Evolutionary conservation across 306 rosid genomes (phyloP).

Genomic region (Carpinus viminea): DNA sequence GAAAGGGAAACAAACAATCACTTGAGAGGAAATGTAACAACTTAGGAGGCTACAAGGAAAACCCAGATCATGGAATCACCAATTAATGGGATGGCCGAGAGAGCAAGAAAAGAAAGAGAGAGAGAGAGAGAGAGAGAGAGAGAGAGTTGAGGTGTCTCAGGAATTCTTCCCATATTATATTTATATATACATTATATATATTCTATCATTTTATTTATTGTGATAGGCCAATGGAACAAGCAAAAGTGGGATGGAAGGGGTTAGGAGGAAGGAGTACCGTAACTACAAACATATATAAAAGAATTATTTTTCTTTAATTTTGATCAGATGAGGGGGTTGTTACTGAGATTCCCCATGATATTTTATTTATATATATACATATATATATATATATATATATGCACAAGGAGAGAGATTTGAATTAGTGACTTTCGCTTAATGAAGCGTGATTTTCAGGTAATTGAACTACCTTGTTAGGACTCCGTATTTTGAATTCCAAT

Average conservation of each 20-base stretch:
- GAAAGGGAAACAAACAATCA: not conserved
- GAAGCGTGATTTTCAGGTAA: too few relatives aligned
- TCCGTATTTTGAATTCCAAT: too few relatives aligned
- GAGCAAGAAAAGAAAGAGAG: not conserved
- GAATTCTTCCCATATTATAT: not conserved
- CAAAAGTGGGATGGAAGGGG: not conserved
- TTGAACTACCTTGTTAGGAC: not conserved
- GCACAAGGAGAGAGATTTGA: too few relatives aligned
- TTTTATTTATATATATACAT: too few relatives aligned
- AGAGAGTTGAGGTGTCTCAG: not conserved
- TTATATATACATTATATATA: too few relatives aligned
- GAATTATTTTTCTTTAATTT: not conserved
- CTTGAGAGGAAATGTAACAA: not conserved
- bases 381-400: too few relatives aligned
- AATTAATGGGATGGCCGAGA: not conserved
- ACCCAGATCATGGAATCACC: not conserved
- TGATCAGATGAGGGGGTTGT: not conserved
- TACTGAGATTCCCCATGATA: too few relatives aligned
- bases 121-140: too few relatives aligned
- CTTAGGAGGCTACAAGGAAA: not conserved
- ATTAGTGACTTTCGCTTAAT: too few relatives aligned
- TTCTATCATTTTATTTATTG: too few relatives aligned
- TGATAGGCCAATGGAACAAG: too few relatives aligned
- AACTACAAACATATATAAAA: not conserved
- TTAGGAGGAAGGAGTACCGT: not conserved